These are phyloP conservation scores for Bauhinia variegata DNA, from an alignment of 306 rosid species.

Conservation along the genomic window DNA sequence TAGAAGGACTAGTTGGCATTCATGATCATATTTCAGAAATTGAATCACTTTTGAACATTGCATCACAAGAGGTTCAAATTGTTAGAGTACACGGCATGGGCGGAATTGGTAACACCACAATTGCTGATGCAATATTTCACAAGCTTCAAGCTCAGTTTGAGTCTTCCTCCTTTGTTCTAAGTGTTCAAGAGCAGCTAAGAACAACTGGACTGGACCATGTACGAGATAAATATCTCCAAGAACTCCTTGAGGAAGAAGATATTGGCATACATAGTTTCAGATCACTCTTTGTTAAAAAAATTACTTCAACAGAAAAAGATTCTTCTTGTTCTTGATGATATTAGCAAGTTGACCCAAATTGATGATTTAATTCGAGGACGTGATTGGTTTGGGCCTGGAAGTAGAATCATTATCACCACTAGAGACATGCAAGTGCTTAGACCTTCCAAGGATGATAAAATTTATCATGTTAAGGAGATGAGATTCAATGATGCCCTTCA, in stretches of 20 bases:
- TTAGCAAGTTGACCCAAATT: neutral
- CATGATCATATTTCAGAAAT: neutral
- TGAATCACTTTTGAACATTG: neutral
- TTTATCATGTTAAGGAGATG: neutral
- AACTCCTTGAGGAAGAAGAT: neutral
- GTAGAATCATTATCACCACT: slow-evolving; percentile 14
- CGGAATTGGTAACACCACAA: slow-evolving; percentile 1
- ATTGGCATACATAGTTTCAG: too few species aligned
- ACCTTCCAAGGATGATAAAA: neutral
- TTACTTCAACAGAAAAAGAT: neutral
- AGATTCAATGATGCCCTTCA: neutral
- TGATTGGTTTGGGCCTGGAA: slow-evolving; percentile 24
- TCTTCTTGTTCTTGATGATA: slow-evolving; percentile 33
- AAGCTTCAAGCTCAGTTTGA: neutral
- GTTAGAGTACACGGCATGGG: slow-evolving; percentile 25
- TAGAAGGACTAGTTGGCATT: slow-evolving; percentile 11
- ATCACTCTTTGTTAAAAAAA: neutral
- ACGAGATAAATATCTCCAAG: neutral
- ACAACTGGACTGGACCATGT: neutral
- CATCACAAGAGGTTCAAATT: neutral
- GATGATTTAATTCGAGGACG: neutral
- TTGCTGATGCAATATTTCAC: neutral
- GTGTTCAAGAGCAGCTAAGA: neutral
- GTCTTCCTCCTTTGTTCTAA: neutral
- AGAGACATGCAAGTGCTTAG: slow-evolving; percentile 1